A percentile compares a stretch with the other conserved stretches of the same genome.
phyloP scores from a whole-genome alignment of 2,329 filamentous ascomycete species.

The Acephala macrosclerotiorum region DNA sequence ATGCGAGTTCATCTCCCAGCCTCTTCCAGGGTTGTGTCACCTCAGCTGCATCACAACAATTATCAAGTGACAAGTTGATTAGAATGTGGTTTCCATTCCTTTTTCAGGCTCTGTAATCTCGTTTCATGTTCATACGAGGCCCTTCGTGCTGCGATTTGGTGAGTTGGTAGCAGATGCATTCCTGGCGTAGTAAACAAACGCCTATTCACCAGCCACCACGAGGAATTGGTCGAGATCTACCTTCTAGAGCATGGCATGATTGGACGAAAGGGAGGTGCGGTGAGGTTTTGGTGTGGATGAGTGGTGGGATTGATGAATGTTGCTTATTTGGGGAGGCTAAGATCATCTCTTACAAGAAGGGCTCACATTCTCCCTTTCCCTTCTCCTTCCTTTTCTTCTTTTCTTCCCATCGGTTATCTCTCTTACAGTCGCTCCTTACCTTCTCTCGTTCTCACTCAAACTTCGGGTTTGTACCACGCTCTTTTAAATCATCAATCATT shows the following conservation, averaged over 20 bases:
- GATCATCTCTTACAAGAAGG: constrained; percentile 8
- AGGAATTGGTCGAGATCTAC: too few relatives aligned
- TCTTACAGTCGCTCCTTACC: neutral
- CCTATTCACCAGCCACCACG: too few relatives aligned
- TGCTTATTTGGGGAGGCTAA: neutral
- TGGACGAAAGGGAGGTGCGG: too few relatives aligned
- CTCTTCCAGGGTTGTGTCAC: neutral
- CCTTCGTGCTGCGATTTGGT: neutral
- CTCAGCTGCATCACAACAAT: neutral
- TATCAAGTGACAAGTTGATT: constrained; percentile 9
- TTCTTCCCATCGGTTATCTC: too few relatives aligned
- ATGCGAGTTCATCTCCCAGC: neutral
- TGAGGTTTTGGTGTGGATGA: too few relatives aligned
- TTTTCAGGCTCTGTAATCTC: constrained; percentile 8
- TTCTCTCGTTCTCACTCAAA: constrained; percentile 14
- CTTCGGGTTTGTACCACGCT: constrained; percentile 13
- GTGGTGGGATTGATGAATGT: constrained; percentile 1
- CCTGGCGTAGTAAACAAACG: constrained; percentile 18
- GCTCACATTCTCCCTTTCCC: constrained; percentile 8
- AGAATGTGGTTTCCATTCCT: constrained; percentile 21
- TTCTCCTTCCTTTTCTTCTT: neutral
- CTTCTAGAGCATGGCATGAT: too few relatives aligned
- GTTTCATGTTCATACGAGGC: neutral
- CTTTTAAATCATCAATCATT: constrained; percentile 39
- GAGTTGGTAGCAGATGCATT: constrained; percentile 5